Evolutionary conservation across 768 basidiomycete species (phyloP).

Genomic region (Crassisporium funariophilum): DNA sequence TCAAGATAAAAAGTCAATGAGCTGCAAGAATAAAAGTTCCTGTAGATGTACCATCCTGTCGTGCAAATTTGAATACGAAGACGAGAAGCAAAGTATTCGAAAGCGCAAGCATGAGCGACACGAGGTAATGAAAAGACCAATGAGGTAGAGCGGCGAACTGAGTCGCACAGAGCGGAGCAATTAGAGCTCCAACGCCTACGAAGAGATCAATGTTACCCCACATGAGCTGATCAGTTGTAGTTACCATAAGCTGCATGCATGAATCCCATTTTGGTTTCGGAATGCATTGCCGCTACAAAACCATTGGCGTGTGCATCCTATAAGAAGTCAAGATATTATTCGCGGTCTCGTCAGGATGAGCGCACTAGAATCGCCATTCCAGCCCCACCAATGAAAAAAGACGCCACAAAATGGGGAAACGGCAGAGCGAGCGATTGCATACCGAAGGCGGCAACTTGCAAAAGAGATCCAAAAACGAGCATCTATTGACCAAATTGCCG

Average conservation of each 20-base stretch:
- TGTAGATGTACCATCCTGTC: constrained; percentile 76
- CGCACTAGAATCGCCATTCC: constrained; percentile 48
- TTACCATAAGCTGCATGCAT: constrained; percentile 65
- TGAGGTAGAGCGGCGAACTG: constrained; percentile 65
- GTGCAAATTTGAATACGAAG: constrained; percentile 63
- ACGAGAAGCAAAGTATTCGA: constrained; percentile 54
- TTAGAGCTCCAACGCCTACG: constrained; percentile 63
- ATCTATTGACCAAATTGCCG: constrained; percentile 16
- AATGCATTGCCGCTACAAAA: constrained; percentile 59
- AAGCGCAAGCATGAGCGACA: constrained; percentile 64
- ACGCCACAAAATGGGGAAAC: constrained; percentile 59
- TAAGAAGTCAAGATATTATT: no score
- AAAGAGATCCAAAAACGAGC: constrained; percentile 39
- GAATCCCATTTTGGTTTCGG: constrained; percentile 68
- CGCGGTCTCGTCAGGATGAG: not conserved
- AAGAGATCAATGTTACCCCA: no score
- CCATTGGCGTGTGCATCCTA: constrained; percentile 74
- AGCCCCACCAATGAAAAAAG: constrained; percentile 42
- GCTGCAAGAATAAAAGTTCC: no score
- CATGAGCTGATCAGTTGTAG: not conserved
- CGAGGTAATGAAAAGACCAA: constrained; percentile 82
- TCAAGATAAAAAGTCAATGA: not conserved
- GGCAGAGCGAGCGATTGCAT: constrained; percentile 55
- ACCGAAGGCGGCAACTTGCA: constrained; percentile 51
- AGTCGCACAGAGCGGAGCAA: constrained; percentile 77